These are phyloP conservation scores for Macadamia integrifolia DNA, from an alignment of 164 flowering plant genomes.

Conservation along the genomic window DNA sequence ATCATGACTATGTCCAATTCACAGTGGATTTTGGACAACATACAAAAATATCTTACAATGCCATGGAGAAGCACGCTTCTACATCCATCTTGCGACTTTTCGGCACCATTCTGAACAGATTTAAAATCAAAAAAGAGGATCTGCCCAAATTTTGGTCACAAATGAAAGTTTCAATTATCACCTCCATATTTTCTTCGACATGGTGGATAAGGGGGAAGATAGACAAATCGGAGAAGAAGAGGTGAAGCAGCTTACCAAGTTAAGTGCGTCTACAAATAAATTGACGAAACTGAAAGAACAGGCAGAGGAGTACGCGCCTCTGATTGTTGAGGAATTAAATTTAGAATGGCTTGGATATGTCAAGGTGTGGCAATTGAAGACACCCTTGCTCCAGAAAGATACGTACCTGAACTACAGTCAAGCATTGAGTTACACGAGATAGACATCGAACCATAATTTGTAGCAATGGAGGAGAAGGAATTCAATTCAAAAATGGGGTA, in stretches of 20 bases:
- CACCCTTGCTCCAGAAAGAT: constrained; percentile 85
- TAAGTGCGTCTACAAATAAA: constrained; percentile 94
- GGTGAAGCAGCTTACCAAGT: constrained; percentile 90
- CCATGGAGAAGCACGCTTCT: too few species aligned
- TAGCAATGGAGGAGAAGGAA: constrained; percentile 63
- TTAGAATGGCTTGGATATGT: constrained; percentile 95
- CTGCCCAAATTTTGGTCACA: constrained; percentile 87
- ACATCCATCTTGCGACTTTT: too few species aligned
- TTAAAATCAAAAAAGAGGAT: constrained; percentile 70
- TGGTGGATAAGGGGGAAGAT: constrained; percentile 97
- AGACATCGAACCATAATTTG: constrained; percentile 90
- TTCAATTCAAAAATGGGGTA: constrained; percentile 41
- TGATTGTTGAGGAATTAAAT: constrained; percentile 96
- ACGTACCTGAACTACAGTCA: constrained; percentile 92
- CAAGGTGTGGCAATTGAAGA: constrained; percentile 99
- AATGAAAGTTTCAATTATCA: constrained; percentile 98
- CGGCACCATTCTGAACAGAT: too few species aligned
- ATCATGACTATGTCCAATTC: too few species aligned
- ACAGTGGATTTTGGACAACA: too few species aligned
- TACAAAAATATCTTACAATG: too few species aligned
- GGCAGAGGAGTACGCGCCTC: constrained; percentile 93
- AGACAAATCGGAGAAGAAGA: constrained; percentile 82
- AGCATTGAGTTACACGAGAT: constrained; percentile 96
- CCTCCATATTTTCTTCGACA: constrained; percentile 99
- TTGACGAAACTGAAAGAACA: constrained; percentile 90